Base-by-base conservation (phyloP, 1,284 basidiomycete genomes). In the Porodaedalea pini region DNA sequence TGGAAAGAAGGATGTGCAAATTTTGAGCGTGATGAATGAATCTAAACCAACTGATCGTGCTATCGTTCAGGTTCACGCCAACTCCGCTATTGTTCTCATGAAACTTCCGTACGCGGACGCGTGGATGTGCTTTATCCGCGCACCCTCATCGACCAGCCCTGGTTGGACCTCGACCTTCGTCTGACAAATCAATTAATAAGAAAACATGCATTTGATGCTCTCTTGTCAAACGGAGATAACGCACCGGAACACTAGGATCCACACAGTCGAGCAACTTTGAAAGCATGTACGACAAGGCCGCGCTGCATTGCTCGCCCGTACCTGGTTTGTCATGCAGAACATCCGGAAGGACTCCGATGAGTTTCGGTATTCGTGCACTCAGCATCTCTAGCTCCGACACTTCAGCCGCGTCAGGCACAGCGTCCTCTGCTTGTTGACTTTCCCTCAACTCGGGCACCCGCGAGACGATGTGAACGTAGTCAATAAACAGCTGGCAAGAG, bases 271-370 rank as follows among this genome's bases (percentile, higher is more conserved):
- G 79, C 59, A 94, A 68, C 13, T 77, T 78, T 2, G 79, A 76
- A 39, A 85, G 80, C 85, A 92, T 92, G 64, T 86, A 85, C 23
- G 85, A 79, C 31, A 90, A 68, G 1, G 90, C 89, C 10, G 86
- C 86, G 51, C 65, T 68, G 34, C 56, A 39, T 29, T 72, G 76
- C 66, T 89, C 86, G 48, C 83, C 77, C 15, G 78, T 70, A 63
- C 90, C 82, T 21, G 73, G 70, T 13, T 78, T 76, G 60, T 81
- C 73, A 50, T 79, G 74, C 29, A 88, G 70, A 1, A 91, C 74
- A 55, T 89, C 85, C 0, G 92, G 90, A 1, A 94, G 71, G 23
- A 88, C 72, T 5, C 78, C 77, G 52, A 94, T 80, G 17, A 92
- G 74, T 63, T 79, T 83, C 1, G 89, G 88, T 43, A 90, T 76